Base-by-base conservation (phyloP, 2,329 filamentous ascomycete species). In the Aspergillus tamarii region DNA sequence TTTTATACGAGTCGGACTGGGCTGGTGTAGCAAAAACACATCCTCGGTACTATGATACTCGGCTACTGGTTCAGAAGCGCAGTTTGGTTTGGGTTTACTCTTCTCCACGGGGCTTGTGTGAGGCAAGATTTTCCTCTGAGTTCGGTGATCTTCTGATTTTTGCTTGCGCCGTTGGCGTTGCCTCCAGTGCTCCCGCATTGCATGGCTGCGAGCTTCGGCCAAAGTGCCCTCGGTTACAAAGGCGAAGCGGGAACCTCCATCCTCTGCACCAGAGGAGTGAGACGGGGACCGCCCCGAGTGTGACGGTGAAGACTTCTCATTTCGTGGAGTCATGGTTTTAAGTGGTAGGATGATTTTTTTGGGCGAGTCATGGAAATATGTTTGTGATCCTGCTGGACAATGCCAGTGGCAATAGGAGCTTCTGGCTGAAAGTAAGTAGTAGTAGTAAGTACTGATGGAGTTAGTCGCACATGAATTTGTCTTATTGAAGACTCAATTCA, bases 101-200 rank as follows among this genome's bases (percentile, higher is more conserved):
- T 23, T 19, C 23, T 26, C 36, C 57, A 12, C 36, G 53, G 55
- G 14, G 26, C 36, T 32, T 58, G 4, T 55, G n/a, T 55, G 32
- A 23, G 52, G 52, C n/a, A 55, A 23, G 5, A 55, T 36, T 23
- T 55, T 55, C 11, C 34, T 55, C 32, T 55, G 52, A 8, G 32
- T 23, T 26, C 52, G 26, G 4, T 30, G 46, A 45, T 52, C 23
- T n/a, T 64, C 66, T 5, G 59, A n/a, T 45, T 69, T 64, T 7
- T 62, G 55, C 54, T 66, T 64, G 28, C 55, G 62, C 14, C 55
- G 64, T 19, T 71, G 71, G 32, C 76, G 70, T 46, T 72, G 69
- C 57, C 71, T 74, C 77, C 77, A 79, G 59, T 78, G 74, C 60
- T 74, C 74, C 3, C 73, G 67, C 76, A 78, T 79, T 14, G 76